A percentile compares a stretch with the other conserved stretches of the same genome.
These are phyloP conservation scores for Fusarium ambrosium DNA, from an alignment of 2,329 filamentous ascomycete species.

Conservation along the genomic window DNA sequence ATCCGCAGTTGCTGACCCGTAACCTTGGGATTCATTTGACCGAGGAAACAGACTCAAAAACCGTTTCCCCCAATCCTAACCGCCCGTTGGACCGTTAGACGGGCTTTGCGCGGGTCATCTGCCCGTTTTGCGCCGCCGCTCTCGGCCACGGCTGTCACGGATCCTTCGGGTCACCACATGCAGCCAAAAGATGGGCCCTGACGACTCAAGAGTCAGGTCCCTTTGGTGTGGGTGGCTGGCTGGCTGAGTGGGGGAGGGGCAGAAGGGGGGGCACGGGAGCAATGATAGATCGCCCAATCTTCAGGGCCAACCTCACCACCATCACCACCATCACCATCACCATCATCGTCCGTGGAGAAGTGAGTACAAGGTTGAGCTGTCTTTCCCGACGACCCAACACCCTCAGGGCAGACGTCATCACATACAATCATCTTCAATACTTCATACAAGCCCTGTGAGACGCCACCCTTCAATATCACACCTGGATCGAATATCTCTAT, in stretches of 20 bases:
- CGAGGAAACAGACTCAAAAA: not conserved
- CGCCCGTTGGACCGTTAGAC: not conserved
- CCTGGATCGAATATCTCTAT: constrained; percentile 36
- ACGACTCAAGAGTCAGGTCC: constrained; percentile 22
- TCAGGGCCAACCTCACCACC: not conserved
- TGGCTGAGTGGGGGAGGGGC: constrained; percentile 17
- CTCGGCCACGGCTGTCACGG: constrained; percentile 36
- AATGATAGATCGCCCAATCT: constrained; percentile 4
- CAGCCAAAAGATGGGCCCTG: constrained; percentile 25
- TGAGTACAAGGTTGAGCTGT: constrained; percentile 13
- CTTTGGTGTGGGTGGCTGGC: constrained; percentile 31
- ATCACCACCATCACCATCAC: constrained; percentile 20
- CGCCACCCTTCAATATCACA: constrained; percentile 13
- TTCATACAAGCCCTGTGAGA: constrained; percentile 22
- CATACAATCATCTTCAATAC: constrained; percentile 37
- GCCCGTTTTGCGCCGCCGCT: constrained; percentile 9
- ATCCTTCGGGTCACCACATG: constrained; percentile 40
- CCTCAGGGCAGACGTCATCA: constrained; percentile 32
- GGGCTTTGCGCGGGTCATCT: constrained; percentile 28
- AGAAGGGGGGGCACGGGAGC: constrained; percentile 3
- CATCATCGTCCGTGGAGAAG: constrained; percentile 1
- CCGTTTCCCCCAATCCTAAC: not conserved
- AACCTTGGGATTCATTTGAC: not conserved
- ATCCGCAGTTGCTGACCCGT: not conserved
- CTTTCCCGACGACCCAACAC: constrained; percentile 20